Base-by-base conservation (phyloP, 2,329 filamentous ascomycete genomes). In the Ophiostoma perfectum region DNA sequence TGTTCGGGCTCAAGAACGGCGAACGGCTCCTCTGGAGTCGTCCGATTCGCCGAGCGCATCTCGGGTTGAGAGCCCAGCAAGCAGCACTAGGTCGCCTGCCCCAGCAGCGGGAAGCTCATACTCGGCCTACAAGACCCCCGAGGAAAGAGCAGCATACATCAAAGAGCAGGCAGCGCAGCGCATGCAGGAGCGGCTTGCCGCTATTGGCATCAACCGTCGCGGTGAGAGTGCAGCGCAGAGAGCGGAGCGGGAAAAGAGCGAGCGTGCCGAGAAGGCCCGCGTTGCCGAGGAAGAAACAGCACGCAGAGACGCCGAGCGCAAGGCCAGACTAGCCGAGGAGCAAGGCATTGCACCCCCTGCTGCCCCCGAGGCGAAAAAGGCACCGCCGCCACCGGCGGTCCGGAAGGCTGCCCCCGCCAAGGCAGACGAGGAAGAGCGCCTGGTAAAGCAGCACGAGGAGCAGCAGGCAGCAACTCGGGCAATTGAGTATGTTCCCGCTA, bases 131-230 rank as follows among this genome's bases (percentile, higher is more conserved):
- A 92, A 91, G 78, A 97, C 93, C 0, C 90, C 93, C 0, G 93
- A 98, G 78, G 94, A 99, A 75, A 88, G 95, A 68, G 93, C 96
- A 47, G 93, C 94, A 5, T 97, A 96, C 75, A 97, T 98, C 76
- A 96, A 96, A 77, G 93, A 97, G 77, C 94, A 97, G 77, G 96
- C 95, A 8, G 93, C 98, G 77, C 92, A 94, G 76, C 91, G 94
- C 70, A 98, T 99, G 90, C 94, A 95, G 47, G 95, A 98, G 78
- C 89, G 95, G 70, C 86, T 99, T 74, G 95, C 95, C 70, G 94
- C 94, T 64, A 86, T 98, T 70, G 95, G 95, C 47, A 90, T 99
- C 76, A 96, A 92, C 77, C 96, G 96, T 76, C 80, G 89, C 52
- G 89, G 90, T 3, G 95, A 99, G 80, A 91, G 88, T 42, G 81